Conservation (phyloP, 1,284 basidiomycete species). For the Sphagnurus paluster region DNA sequence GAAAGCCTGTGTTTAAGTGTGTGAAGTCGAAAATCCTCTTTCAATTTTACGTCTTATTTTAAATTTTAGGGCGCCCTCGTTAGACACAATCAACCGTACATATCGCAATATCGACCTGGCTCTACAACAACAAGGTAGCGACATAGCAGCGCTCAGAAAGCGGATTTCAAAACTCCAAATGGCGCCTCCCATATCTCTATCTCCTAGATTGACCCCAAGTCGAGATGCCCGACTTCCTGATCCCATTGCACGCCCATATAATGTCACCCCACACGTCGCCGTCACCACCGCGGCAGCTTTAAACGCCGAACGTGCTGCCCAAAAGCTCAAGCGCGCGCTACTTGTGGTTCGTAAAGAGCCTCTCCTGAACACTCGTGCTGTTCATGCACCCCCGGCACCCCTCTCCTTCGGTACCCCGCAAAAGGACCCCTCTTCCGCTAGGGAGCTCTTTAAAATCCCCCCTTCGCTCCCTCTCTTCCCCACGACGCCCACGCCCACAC, state of each 20-base stretch:
- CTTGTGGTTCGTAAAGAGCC: slow-evolving; percentile 61
- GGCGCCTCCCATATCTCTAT: slow-evolving; percentile 20
- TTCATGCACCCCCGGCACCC: slow-evolving; percentile 38
- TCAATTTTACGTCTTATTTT: background rate
- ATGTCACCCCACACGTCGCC: slow-evolving; percentile 64
- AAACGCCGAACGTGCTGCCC: slow-evolving; percentile 73
- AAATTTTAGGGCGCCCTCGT: slow-evolving; percentile 64
- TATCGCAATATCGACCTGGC: slow-evolving; percentile 80
- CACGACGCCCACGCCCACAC: slow-evolving; percentile 10
- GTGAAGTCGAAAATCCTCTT: slow-evolving; percentile 21
- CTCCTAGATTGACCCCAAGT: slow-evolving; percentile 15
- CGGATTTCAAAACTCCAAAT: slow-evolving; percentile 55
- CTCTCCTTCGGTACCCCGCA: slow-evolving; percentile 41
- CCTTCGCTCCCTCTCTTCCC: slow-evolving; percentile 27
- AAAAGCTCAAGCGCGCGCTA: slow-evolving; percentile 69
- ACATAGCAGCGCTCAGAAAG: slow-evolving; percentile 55
- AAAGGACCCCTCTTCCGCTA: slow-evolving; percentile 16
- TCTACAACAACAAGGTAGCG: slow-evolving; percentile 61
- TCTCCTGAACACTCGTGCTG: slow-evolving; percentile 59
- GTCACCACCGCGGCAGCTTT: slow-evolving; percentile 74
- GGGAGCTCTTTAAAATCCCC: slow-evolving; percentile 26
- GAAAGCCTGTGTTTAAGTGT: slow-evolving; percentile 64
- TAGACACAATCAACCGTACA: slow-evolving; percentile 83
- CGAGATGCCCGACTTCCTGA: slow-evolving; percentile 45
- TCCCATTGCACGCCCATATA: slow-evolving; percentile 35